These are phyloP conservation scores for Excoecaria agallocha DNA, from an alignment of 345 rosid species.

Conservation along the genomic window DNA sequence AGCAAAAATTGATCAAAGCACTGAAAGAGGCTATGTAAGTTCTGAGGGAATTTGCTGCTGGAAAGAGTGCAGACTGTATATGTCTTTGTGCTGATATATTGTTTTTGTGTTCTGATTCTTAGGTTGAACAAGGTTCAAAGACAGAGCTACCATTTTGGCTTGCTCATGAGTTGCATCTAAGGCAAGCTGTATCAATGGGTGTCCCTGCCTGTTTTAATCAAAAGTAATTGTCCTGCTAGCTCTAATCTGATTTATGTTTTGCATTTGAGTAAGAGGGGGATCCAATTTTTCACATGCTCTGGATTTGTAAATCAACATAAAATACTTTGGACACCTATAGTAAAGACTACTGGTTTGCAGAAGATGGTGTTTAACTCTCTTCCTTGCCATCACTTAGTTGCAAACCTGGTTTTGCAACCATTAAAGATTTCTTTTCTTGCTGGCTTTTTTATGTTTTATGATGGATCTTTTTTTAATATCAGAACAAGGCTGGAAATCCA, in stretches of 20 bases:
- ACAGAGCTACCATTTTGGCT: constrained; percentile 84
- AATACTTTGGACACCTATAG: not conserved
- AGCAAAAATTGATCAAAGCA: constrained; percentile 72
- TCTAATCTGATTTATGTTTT: not conserved
- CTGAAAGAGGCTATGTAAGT: constrained; percentile 64
- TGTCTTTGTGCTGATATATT: not conserved
- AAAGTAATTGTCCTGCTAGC: constrained; percentile 40
- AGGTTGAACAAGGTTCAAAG: constrained; percentile 80
- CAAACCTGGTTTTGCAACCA: not conserved
- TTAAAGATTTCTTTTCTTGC: not conserved
- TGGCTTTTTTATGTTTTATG: not conserved
- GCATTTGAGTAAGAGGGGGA: not conserved
- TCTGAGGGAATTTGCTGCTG: not conserved
- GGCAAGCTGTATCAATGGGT: constrained; percentile 60
- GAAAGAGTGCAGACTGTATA: not conserved
- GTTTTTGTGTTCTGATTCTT: constrained; percentile 7
- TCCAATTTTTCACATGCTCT: not conserved
- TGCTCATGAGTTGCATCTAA: constrained; percentile 60
- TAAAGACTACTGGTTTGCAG: not conserved
- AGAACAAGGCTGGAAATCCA: constrained; percentile 84
- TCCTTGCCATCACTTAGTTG: not conserved
- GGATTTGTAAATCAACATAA: not conserved
- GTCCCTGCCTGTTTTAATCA: constrained; percentile 75
- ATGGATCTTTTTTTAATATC: constrained; percentile 5
- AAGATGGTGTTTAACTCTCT: not conserved